These are phyloP conservation scores for Yamadazyma ubonensis DNA, from an alignment of 805 yeast genomes.

Conservation along the genomic window DNA sequence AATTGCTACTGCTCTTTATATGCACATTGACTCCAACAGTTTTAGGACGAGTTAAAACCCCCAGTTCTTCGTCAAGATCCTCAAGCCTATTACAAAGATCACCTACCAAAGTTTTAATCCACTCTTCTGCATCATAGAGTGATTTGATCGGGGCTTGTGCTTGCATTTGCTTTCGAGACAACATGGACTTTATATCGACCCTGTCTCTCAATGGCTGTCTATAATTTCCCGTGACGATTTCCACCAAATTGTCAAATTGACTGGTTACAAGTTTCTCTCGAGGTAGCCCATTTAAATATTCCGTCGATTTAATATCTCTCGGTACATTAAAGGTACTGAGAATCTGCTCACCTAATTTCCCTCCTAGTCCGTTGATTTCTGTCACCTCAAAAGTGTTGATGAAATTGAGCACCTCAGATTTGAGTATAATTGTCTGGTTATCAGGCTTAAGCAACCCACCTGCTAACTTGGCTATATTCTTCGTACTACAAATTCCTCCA, in stretches of 20 bases:
- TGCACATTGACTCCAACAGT: slow-evolving; percentile 46
- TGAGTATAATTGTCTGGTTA: slow-evolving; percentile 73
- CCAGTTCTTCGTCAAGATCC: slow-evolving; percentile 68
- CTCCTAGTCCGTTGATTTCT: slow-evolving; percentile 91
- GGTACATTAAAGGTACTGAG: slow-evolving; percentile 52
- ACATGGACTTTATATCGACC: slow-evolving; percentile 78
- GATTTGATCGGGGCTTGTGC: slow-evolving; percentile 50
- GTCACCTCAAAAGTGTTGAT: slow-evolving; percentile 59
- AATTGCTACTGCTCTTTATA: slow-evolving; percentile 18
- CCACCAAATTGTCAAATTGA: slow-evolving; percentile 57
- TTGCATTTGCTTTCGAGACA: slow-evolving; percentile 78
- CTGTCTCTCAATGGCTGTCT: slow-evolving; percentile 54
- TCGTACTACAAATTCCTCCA: slow-evolving; percentile 78
- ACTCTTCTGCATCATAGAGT: slow-evolving; percentile 58
- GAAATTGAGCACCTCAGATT: slow-evolving; percentile 49
- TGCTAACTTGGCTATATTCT: slow-evolving; percentile 81
- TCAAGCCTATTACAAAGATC: slow-evolving; percentile 69
- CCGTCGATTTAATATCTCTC: slow-evolving; percentile 41
- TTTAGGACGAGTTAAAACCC: slow-evolving; percentile 45
- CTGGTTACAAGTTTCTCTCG: slow-evolving; percentile 18
- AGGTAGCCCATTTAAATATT: slow-evolving; percentile 48
- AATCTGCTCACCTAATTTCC: slow-evolving; percentile 71
- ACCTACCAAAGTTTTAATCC: slow-evolving; percentile 83
- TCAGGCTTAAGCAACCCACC: slow-evolving; percentile 85
- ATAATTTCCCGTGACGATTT: slow-evolving; percentile 64